Evolutionary conservation across 306 rosid genomes (phyloP), one percentile per base, ranked within the genome.

Genomic region (Heteromeles arbutifolia): DNA sequence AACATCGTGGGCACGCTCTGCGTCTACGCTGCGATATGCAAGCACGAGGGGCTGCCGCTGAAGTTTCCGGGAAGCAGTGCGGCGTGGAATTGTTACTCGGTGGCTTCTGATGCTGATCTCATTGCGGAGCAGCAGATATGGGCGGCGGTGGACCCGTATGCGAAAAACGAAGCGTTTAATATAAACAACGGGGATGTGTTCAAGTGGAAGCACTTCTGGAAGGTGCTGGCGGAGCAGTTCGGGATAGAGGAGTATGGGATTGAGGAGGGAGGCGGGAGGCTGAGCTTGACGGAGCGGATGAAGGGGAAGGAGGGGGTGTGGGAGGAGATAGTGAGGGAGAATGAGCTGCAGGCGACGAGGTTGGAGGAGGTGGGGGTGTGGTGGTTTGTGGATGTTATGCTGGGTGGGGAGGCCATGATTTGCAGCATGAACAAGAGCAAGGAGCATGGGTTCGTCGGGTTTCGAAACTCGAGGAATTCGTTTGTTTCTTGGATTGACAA

Each of bases 11-110:
- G 94, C 3, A 45, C 83, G 0, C 79, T 91, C 0, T 80, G 90
- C 29, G 91, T 82, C 1, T 91, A 91, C 72, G 97, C 94, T 8
- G 82, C 97, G 8, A 78, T 91, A 67, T 91, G 94, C 82, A 91
- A 89, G 72, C 92, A 91, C 63, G 88, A 89, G 72, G 86, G 87
- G 0, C 10, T 58, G 65, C 87, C 89, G 4, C 70, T 91, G 84
- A 82, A 61, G 48, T 91, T 91, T 70, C 97, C 97, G 0, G 94
- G 97, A 2, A 77, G 79, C 0, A 82, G 66, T 19, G 80, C 4
- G 26, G 88, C 84, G 8, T 89, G 94, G 94, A 90, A 87, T 31
- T 22, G 66, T 58, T 89, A 80, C 65, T 57, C 69, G 2, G 66
- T 19, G 21, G 87, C 76, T 37, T 85, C 97, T 2, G 97, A 91